Evolutionary conservation across 1,284 basidiomycete species (phyloP), one percentile per base, ranked within the genome.

Genomic region (Peniophora sp.): DNA sequence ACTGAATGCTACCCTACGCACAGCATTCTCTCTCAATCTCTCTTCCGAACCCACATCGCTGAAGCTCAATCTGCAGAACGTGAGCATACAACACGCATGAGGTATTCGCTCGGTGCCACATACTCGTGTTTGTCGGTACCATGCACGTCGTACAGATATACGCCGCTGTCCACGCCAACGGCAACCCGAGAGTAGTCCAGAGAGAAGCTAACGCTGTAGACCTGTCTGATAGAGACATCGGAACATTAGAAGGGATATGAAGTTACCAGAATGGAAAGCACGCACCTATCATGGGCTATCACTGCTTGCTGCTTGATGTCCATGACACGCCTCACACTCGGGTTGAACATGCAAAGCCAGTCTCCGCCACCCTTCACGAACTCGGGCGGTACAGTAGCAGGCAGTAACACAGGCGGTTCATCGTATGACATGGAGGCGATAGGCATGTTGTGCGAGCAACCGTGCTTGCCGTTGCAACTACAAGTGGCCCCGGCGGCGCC

Each of bases 1-100:
- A 59, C 83, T 87, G 70, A 92, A 93, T 60, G 86, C 84, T 35
- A 92, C 86, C 60, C 85, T 87, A 48, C 90, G 80, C 56, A 93
- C 91, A 64, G 92, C 92, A 27, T 50, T 47, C 6, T 23, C 45
- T 17, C 27, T 16, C 14, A 41, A 35, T 12, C 32, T 6, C 23
- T 17, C 16, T 20, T 8, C 34, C 25, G 45, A 34, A 20, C 32
- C 23, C 38, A 20, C 16, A 8, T 41, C n/a, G 38, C 38, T 5
- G 38, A 6, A 41, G 5, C n/a, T 8, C 8, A 20, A 41, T 8
- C 19, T 20, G 16, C 38, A n/a, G n/a, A 8, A 41, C 38, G n/a
- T 32, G 27, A 32, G 38, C 8, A 41, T 41, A n/a, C n/a, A n/a
- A n/a, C 38, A 20, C 38, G 38, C n/a, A 41, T 17, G 38, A 5